phyloP scores from a whole-genome alignment of 73 alveolate genomes.

The Blepharisma stoltei region DNA sequence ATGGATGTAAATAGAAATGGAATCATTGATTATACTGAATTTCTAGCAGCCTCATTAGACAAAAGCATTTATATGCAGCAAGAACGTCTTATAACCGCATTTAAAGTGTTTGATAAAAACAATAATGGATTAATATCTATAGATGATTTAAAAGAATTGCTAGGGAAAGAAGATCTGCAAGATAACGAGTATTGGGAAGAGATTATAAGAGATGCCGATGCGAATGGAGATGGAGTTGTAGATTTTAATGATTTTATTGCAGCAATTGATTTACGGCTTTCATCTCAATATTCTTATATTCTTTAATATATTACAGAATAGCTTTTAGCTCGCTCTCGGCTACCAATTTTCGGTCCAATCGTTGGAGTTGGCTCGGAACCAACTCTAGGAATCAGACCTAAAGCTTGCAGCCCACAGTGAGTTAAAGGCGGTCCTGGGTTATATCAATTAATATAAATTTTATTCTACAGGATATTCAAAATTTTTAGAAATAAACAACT shows the following conservation, averaged over 20 bases:
- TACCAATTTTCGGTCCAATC: no score
- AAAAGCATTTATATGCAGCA: not conserved
- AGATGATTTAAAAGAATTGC: not conserved
- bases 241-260: conserved; percentile 4
- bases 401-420: no score
- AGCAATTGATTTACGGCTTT: not conserved
- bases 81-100: not conserved
- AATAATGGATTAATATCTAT: not conserved
- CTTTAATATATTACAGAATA: no score
- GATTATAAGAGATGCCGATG: conserved; percentile 8
- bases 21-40: not conserved
- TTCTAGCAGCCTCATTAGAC: conserved; percentile 31
- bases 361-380: no score
- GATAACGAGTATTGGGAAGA: not conserved
- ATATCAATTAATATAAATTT: no score
- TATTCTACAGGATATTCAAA: no score
- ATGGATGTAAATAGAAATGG: conserved; percentile 15
- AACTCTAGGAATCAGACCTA: no score
- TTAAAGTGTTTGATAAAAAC: not conserved
- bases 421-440: no score
- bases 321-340: no score
- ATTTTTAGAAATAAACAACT: no score
- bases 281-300: no score
- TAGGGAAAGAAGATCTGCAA: not conserved
- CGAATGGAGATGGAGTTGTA: conserved; percentile 8